Base-by-base conservation (phyloP, 2,329 filamentous ascomycete species). In the Claviceps sp. region DNA sequence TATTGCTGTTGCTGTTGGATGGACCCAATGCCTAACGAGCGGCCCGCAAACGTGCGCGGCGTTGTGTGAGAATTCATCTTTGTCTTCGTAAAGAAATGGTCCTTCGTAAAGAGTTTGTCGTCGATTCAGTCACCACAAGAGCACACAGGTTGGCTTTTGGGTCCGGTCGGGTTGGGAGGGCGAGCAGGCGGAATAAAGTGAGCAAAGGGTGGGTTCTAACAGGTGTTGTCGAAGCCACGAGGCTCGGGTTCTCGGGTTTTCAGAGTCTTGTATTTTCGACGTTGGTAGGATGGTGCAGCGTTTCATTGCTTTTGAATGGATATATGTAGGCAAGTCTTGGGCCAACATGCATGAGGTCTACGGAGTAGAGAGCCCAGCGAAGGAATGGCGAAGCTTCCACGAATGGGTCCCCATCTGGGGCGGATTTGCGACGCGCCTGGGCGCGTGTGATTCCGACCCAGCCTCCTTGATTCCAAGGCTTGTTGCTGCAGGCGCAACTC, bases 41-140 rank as follows among this genome's bases (percentile, higher is more conserved):
- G 65, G 47, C 61, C 56, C 9, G 65, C 61, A 54, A 68, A 69
- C 6, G 63, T 60, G 37, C 68, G 64, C 52, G 68, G 66, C 45
- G 68, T 70, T 52, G 62, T 52, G 57, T 70, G 68, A 29, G 65
- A 54, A 54, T 69, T 69, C 66, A 70, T 69, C 34, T 17, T 39
- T 8, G 26, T 37, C 36, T 45, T n/a, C 4, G 29, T 34, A 34
- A 11, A 34, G 9, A 34, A 11, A 34, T 34, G 3, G 29, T 34
- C 3, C 9, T 34, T 34, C 9, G 34, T 13, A 26, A 13, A 29
- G 20, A 2, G 20, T 39, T 45, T 9, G 42, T 39, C 22, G 34
- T 50, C 40, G 11, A 14, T 11, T 44, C 16, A 5, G 16, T 20
- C 2, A 17, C n/a, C 17, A 45, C 49, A 16, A 37, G 22, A 29